Evolutionary conservation across 1,284 basidiomycete species (phyloP).

Genomic region (Fomes fomentarius): DNA sequence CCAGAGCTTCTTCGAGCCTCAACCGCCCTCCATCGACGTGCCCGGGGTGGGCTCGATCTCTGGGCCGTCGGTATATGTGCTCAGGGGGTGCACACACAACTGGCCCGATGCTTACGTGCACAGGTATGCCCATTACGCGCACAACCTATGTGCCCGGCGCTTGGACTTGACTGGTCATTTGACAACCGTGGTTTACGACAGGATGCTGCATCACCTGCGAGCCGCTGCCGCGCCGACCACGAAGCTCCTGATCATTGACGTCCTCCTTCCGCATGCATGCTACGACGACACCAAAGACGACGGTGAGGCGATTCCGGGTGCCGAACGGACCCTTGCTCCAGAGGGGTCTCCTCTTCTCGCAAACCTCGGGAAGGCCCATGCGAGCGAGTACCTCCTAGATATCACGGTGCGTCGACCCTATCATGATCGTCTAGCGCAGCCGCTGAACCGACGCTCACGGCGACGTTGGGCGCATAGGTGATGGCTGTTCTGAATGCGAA

Average conservation of each 20-base stretch:
- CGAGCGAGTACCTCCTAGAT: slow-evolving; percentile 74
- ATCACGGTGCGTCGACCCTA: slow-evolving; percentile 60
- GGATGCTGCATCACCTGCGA: slow-evolving; percentile 18
- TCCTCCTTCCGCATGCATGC: slow-evolving; percentile 15
- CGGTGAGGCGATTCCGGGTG: slow-evolving; percentile 34
- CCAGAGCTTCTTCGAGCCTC: slow-evolving; percentile 73
- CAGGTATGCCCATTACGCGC: too few relatives aligned
- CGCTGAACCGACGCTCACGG: too few relatives aligned
- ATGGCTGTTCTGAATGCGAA: slow-evolving; percentile 68
- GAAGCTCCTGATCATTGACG: slow-evolving; percentile 18
- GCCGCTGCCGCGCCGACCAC: slow-evolving; percentile 10
- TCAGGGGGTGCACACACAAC: slow-evolving; percentile 75
- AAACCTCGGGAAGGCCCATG: slow-evolving; percentile 71
- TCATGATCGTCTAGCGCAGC: too few relatives aligned
- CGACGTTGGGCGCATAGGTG: slow-evolving; percentile 62
- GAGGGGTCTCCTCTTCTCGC: slow-evolving; percentile 57
- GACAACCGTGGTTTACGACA: too few relatives aligned
- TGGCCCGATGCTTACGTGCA: slow-evolving; percentile 67
- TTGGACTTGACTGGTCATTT: too few relatives aligned
- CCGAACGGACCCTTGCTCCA: slow-evolving; percentile 40
- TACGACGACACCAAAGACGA: slow-evolving; percentile 7
- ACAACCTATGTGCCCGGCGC: too few relatives aligned
- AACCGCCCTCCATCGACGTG: slow-evolving; percentile 40
- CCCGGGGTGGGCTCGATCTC: slow-evolving; percentile 3
- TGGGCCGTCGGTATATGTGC: slow-evolving; percentile 60